A percentile compares a stretch with the other conserved stretches of the same genome.
These are phyloP conservation scores for Pyrus betulifolia DNA, from an alignment of 306 rosid species.

Conservation along the genomic window DNA sequence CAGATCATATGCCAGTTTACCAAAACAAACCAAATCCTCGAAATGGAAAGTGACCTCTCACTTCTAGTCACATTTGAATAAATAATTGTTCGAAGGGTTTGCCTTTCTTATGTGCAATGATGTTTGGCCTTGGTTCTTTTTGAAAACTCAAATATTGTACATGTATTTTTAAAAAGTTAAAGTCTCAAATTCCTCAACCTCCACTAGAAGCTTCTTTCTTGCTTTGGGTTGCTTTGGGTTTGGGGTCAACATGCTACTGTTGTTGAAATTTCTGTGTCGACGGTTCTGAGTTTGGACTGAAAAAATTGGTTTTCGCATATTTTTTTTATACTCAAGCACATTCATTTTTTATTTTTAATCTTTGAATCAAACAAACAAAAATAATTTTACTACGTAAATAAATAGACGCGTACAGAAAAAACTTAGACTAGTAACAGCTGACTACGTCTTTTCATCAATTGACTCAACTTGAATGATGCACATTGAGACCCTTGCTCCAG, in stretches of 20 bases:
- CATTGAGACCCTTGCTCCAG: background rate
- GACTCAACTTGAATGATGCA: conserved; percentile 16
- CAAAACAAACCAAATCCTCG: background rate
- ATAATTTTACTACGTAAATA: too few species aligned
- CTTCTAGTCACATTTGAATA: conserved; percentile 15
- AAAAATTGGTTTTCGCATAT: background rate
- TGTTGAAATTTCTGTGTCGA: background rate
- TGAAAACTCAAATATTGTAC: conserved; percentile 10
- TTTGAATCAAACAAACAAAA: too few species aligned
- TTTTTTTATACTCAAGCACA: too few species aligned
- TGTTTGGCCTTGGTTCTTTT: conserved; percentile 18
- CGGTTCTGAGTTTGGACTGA: background rate
- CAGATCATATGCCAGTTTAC: background rate
- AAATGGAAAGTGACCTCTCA: conserved; percentile 16
- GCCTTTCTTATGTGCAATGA: conserved; percentile 1
- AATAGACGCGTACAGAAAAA: too few species aligned
- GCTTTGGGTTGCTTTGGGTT: background rate
- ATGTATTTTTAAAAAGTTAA: background rate
- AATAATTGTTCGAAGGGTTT: conserved; percentile 9
- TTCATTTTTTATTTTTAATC: too few species aligned
- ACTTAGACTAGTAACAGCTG: background rate
- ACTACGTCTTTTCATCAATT: background rate
- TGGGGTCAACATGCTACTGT: background rate
- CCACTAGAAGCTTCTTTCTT: conserved; percentile 21
- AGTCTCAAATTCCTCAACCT: background rate